phyloP scores from a whole-genome alignment of 1,284 basidiomycete species.

The Cystobasidiaceae sp. region DNA sequence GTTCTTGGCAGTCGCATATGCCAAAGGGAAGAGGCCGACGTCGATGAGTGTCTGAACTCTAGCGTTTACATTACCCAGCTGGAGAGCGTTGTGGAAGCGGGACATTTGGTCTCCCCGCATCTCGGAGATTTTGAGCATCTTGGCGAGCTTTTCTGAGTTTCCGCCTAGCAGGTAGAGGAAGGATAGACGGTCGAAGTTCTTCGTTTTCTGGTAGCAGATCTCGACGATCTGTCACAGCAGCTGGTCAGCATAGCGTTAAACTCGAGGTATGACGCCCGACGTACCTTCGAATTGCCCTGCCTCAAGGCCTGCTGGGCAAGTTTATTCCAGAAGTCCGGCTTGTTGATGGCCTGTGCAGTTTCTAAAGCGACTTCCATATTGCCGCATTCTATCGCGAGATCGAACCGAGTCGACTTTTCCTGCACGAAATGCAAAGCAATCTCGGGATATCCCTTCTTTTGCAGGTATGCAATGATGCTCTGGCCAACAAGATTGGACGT shows the following conservation, averaged over 20 bases:
- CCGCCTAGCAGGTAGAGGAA: constrained; percentile 96
- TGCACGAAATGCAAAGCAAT: constrained; percentile 98
- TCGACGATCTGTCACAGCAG: constrained; percentile 70
- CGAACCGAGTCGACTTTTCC: constrained; percentile 95
- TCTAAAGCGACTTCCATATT: constrained; percentile 96
- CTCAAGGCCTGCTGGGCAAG: constrained; percentile 91
- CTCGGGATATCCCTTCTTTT: constrained; percentile 99
- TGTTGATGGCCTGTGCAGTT: constrained; percentile 81
- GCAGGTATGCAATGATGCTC: constrained; percentile 95
- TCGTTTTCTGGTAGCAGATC: constrained; percentile 94
- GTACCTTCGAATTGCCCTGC: constrained; percentile 92
- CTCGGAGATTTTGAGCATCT: constrained; percentile 98
- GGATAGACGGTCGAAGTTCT: constrained; percentile 95
- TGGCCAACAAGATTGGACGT: constrained; percentile 94
- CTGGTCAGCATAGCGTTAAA: neutral
- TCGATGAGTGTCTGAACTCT: constrained; percentile 84
- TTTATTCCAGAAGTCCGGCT: constrained; percentile 86
- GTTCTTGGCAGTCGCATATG: constrained; percentile 92
- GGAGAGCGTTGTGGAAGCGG: constrained; percentile 94
- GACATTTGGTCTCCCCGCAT: constrained; percentile 96
- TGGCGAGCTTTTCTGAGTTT: constrained; percentile 82
- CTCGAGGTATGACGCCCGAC: constrained; percentile 34
- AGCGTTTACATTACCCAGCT: constrained; percentile 78
- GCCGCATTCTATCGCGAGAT: constrained; percentile 96
- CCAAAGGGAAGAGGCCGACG: constrained; percentile 86